Base-by-base conservation (phyloP, 768 basidiomycete species). In the Auriculariales sp. region DNA sequence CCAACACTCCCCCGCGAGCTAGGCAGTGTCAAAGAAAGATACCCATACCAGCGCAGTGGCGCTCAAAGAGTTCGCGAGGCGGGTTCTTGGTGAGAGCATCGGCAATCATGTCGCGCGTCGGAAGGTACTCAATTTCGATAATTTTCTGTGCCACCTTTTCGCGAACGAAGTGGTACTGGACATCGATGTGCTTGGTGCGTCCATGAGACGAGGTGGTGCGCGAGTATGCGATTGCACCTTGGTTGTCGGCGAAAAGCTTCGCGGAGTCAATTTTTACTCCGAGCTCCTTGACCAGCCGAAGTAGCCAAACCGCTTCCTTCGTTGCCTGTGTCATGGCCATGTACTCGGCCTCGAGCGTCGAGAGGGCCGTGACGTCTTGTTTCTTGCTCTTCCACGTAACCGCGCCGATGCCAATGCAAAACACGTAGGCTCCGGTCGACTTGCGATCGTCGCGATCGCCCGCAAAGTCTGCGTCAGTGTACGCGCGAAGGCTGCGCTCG, bases 151-250 rank as follows among this genome's bases (percentile, higher is more conserved):
- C 39, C 22, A 61, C 48, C 4, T 42, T 47, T 31, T 61, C 53
- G 4, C 56, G 47, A 14, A 59, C 31, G 32, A 48, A 56, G 42
- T 63, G 62, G 49, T 61, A 54, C 15, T 56, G 55, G 31, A 61
- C 55, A 35, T 60, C 61, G 50, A 63, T 61, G 52, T 63, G 61
- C 49, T 61, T 61, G n/a, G 59, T 52, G 24, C 56, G 49, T 10
- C 51, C 28, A 35, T 63, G 61, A 33, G 52, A 51, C 14, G 39
- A 46, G 9, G 61, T 55, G 47, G 62, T 59, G 10, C 54, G 49
- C 3, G 47, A 25, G 24, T 54, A 17, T 4, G 53, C 49, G 46
- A 54, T 48, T 3, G 56, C 44, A 12, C 52, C 46, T 19, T 49
- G 34, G 35, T 57, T 57, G 39, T 56, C 54, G 48, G 28, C 32